A percentile compares a stretch with the other conserved stretches of the same genome.
Evolutionary conservation across 169 alveolate genomes (phyloP).

Genomic region (Pseudocohnilembus persalinus): DNA sequence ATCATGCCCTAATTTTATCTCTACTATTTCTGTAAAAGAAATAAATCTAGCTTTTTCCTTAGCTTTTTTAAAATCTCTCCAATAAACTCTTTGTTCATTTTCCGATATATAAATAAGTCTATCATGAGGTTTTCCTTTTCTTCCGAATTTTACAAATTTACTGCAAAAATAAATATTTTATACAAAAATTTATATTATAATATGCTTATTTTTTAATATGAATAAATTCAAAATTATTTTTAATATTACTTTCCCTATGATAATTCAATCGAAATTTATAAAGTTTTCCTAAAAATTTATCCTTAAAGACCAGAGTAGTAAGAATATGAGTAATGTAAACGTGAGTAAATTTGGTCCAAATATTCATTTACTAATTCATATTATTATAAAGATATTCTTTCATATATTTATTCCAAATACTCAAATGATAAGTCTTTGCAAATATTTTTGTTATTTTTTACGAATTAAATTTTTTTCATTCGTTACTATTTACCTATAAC

Average conservation of each 20-base stretch:
- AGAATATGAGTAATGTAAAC: not conserved
- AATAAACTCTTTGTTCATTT: not conserved
- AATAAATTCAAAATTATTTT: no score
- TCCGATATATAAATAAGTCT: not conserved
- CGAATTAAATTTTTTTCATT: not conserved
- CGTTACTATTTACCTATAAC: not conserved
- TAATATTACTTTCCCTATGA: not conserved
- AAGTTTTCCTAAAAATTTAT: not conserved
- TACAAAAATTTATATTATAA: no score
- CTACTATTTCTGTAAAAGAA: not conserved
- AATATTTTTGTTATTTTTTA: no score
- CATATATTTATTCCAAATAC: not conserved
- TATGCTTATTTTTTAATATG: no score
- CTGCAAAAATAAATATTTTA: not conserved
- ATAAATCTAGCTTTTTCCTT: not conserved
- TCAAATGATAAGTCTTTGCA: not conserved
- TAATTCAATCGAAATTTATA: not conserved
- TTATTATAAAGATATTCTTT: not conserved
- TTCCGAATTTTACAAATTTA: not conserved
- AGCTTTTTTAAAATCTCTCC: not conserved
- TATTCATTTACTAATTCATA: not conserved
- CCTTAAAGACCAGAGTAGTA: not conserved
- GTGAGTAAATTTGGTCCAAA: not conserved
- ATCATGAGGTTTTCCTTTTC: not conserved
- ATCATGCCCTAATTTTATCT: not conserved